A percentile compares a stretch with the other conserved stretches of the same genome.
Conservation (phyloP, 2,329 filamentous ascomycete genomes). For the Leptographium procerum region DNA sequence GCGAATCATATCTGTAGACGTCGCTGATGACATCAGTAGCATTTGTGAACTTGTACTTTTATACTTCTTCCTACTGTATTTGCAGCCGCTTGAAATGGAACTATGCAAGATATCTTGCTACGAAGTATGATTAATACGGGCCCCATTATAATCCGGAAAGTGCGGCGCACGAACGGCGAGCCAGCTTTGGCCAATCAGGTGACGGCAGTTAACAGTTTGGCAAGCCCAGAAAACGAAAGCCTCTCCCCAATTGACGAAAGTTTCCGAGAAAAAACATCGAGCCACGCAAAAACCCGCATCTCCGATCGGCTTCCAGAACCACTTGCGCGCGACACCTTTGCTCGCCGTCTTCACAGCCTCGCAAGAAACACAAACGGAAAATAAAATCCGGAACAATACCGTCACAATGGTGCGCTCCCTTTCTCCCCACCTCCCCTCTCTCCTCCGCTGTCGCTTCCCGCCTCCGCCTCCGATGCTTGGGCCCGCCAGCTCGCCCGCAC, state of each 20-base stretch:
- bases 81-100: too few relatives aligned
- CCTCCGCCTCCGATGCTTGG: too few relatives aligned
- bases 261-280: constrained; percentile 13
- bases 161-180: neutral
- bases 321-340: neutral
- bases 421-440: neutral
- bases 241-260: constrained; percentile 16
- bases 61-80: too few relatives aligned
- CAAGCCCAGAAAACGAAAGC: constrained; percentile 7
- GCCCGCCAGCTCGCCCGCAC: too few relatives aligned
- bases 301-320: neutral
- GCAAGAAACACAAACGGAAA: neutral
- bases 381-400: constrained; percentile 6
- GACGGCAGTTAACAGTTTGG: constrained; percentile 14
- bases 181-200: constrained; percentile 25
- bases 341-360: neutral
- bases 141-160: neutral
- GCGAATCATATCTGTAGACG: too few relatives aligned
- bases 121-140: too few relatives aligned
- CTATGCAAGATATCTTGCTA: too few relatives aligned
- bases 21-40: too few relatives aligned
- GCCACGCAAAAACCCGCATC: constrained; percentile 13
- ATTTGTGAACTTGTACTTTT: too few relatives aligned
- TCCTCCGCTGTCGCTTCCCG: neutral
- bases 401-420: constrained; percentile 11